Evolutionary conservation across 2,329 filamentous ascomycete species (phyloP), one percentile per base, ranked within the genome.

Genomic region (Nigrograna mackinnonii): DNA sequence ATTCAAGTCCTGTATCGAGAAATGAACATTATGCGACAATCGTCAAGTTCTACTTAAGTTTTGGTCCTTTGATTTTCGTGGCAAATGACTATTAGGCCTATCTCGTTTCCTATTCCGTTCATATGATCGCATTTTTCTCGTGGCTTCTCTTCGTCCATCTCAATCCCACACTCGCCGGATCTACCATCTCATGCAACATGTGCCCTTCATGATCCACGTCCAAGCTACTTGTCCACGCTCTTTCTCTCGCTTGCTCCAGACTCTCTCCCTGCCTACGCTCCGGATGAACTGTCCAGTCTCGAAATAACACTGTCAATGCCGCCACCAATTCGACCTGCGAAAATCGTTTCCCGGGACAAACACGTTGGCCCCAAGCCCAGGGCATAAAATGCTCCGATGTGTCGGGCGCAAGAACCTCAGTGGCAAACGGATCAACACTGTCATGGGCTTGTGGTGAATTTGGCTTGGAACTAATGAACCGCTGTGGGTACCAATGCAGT

Each of bases 401-500:
- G 12, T 53, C 47, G 6, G 44, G 12, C 9, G 37, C 41, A 2
- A 54, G 30, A n/a, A 43, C n/a, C 19, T 56, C 53, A 18, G 19
- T n/a, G 19, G 47, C 37, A 18, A 54, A 32, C n/a, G 41, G 17
- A 12, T 35, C 20, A 9, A 14, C 13, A 12, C 16, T 16, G 17
- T 17, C 31, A 12, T 28, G 11, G 14, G 14, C 11, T 14, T 14
- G 11, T 28, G 24, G 24, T n/a, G n/a, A n/a, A n/a, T n/a, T n/a
- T n/a, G n/a, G n/a, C n/a, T n/a, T n/a, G 3, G 17, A 39, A 5
- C 22, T 31, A 17, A 52, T 52, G 39, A 49, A 52, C 11, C 64
- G 55, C 18, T 49, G 45, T 2, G 65, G 64, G 12, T 56, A 55
- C 62, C 64, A 69, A 17, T 37, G 39, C 5, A 63, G 30, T 6